Conservation (phyloP, 2,329 filamentous ascomycete species). For the Colletotrichum aenigma region DNA sequence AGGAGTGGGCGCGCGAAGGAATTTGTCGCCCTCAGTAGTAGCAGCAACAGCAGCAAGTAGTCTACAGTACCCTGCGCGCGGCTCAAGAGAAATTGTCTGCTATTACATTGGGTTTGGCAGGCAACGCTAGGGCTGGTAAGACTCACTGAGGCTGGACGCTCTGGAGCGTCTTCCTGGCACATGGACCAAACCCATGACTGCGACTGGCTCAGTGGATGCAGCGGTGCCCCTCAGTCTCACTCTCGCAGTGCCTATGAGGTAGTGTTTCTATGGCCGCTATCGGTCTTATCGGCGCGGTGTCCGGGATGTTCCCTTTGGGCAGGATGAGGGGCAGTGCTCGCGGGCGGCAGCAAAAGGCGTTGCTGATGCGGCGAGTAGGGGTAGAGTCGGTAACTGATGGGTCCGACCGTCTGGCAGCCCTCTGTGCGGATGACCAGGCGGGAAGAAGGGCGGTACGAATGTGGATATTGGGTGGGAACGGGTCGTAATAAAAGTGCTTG, state of each 20-base stretch:
- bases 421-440: background rate
- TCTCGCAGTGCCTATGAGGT: background rate
- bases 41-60: background rate
- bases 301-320: slow-evolving; percentile 11
- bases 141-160: slow-evolving; percentile 22
- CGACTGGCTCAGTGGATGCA: slow-evolving; percentile 21
- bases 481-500: slow-evolving; percentile 6
- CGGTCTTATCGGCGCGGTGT: slow-evolving; percentile 17
- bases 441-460: background rate
- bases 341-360: background rate
- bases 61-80: background rate
- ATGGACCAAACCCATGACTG: slow-evolving; percentile 25
- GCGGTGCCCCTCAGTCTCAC: slow-evolving; percentile 14
- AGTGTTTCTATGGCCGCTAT: slow-evolving; percentile 5
- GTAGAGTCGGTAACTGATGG: slow-evolving; percentile 14
- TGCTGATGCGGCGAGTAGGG: background rate
- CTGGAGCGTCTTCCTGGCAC: slow-evolving; percentile 23
- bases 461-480: slow-evolving; percentile 12
- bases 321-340: slow-evolving; percentile 19
- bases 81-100: background rate
- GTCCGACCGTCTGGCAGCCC: background rate
- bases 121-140: slow-evolving; percentile 18
- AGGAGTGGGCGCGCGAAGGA: background rate
- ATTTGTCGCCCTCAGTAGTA: background rate
- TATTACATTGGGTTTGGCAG: slow-evolving; percentile 7